A percentile compares a stretch with the other conserved stretches of the same genome.
These are phyloP conservation scores for Grammothele lineata DNA, from an alignment of 768 basidiomycete genomes.

Conservation along the genomic window DNA sequence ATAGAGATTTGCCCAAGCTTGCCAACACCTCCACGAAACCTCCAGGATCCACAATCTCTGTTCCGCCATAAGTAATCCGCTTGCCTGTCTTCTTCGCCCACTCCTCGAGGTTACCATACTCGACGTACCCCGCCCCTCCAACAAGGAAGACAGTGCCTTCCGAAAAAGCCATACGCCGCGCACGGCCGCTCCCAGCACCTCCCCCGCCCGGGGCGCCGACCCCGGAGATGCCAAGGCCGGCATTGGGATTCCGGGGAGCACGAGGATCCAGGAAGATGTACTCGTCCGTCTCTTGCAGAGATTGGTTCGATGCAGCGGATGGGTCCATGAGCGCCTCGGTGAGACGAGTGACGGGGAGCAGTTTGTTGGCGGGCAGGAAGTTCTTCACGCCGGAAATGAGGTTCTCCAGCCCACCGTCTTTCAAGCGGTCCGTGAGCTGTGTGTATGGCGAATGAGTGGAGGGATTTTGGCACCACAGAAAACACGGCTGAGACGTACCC, in stretches of 20 bases:
- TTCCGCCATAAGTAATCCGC: constrained; percentile 89
- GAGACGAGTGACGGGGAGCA: constrained; percentile 87
- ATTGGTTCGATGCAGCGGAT: constrained; percentile 87
- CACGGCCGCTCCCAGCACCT: constrained; percentile 32
- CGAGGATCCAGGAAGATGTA: constrained; percentile 93
- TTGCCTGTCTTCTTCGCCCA: constrained; percentile 85
- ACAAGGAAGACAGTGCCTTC: constrained; percentile 94
- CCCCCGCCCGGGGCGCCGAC: constrained; percentile 29
- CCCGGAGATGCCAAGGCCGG: constrained; percentile 44
- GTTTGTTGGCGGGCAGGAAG: constrained; percentile 92
- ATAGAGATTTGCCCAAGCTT: constrained; percentile 46
- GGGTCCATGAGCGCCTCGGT: constrained; percentile 98
- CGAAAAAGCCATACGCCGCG: constrained; percentile 68
- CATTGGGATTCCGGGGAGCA: constrained; percentile 52
- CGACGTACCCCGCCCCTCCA: constrained; percentile 95
- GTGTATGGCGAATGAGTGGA: neutral
- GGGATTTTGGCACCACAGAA: no score
- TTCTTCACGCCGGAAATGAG: constrained; percentile 97
- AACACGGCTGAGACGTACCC: constrained; percentile 42
- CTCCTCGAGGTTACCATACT: constrained; percentile 94
- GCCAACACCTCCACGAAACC: constrained; percentile 76
- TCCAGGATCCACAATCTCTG: constrained; percentile 89
- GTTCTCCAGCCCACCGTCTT: constrained; percentile 96
- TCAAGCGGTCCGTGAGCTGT: constrained; percentile 87
- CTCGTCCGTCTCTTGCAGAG: constrained; percentile 94